phyloP scores from a whole-genome alignment of 2,329 filamentous ascomycete species.

The Penicillium griseofulvum region DNA sequence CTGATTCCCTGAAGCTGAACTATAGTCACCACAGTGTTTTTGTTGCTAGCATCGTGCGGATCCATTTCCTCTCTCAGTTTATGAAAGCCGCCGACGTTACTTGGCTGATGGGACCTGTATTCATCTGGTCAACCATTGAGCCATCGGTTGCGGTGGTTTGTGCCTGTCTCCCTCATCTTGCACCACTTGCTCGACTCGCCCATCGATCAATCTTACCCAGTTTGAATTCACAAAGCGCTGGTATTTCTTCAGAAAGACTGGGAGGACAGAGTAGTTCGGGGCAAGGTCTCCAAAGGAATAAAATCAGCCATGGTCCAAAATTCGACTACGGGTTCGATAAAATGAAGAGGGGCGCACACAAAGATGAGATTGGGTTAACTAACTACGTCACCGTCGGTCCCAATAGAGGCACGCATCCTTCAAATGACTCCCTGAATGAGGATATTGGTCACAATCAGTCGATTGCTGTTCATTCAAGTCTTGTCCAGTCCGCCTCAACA shows the following conservation, averaged over 20 bases:
- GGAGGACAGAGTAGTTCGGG: neutral
- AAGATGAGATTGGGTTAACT: neutral
- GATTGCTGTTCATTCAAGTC: neutral
- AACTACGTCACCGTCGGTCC: neutral
- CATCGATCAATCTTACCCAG: neutral
- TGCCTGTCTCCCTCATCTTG: constrained; percentile 14
- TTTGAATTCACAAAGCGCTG: neutral
- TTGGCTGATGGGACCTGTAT: constrained; percentile 10
- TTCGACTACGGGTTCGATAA: neutral
- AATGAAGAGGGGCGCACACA: neutral
- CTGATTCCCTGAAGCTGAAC: neutral
- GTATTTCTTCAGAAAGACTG: neutral
- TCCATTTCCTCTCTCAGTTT: neutral
- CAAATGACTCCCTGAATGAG: neutral
- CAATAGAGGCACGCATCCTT: neutral
- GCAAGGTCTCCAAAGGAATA: too few relatives aligned
- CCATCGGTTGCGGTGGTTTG: constrained; percentile 11
- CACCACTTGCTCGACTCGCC: constrained; percentile 14
- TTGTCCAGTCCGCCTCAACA: neutral
- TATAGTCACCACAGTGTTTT: neutral
- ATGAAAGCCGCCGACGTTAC: constrained; percentile 3
- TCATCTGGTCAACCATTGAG: constrained; percentile 16
- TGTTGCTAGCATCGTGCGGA: neutral
- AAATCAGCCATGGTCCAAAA: neutral
- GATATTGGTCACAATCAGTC: neutral